A percentile compares a stretch with the other conserved stretches of the same genome.
These are phyloP conservation scores for Cadophora gregata DNA, from an alignment of 2,329 filamentous ascomycete species.

Conservation along the genomic window DNA sequence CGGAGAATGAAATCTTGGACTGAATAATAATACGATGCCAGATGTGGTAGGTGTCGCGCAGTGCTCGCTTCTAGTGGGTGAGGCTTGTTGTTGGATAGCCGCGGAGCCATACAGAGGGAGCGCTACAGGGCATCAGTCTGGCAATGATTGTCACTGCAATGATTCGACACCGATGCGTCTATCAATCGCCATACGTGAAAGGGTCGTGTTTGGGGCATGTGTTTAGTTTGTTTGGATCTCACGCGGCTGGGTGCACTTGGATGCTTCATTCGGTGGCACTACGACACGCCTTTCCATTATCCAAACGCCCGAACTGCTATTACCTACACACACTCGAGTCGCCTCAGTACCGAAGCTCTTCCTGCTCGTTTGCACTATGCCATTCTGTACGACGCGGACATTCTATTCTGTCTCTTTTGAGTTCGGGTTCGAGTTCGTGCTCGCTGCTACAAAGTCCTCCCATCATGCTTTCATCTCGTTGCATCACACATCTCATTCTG, in stretches of 20 bases:
- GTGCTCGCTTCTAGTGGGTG: background rate
- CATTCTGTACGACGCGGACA: background rate
- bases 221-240: constrained; percentile 9
- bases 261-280: background rate
- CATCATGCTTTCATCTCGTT: background rate
- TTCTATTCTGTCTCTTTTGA: background rate
- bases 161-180: background rate
- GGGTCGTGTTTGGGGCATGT: constrained; percentile 6
- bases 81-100: background rate
- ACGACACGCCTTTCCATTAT: background rate
- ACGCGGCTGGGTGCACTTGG: constrained; percentile 2
- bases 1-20: background rate
- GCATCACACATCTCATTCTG: background rate
- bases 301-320: background rate
- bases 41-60: background rate
- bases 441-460: background rate
- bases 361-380: background rate
- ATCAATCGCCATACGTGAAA: background rate
- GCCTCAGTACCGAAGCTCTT: background rate
- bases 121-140: background rate
- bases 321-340: no score
- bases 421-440: background rate
- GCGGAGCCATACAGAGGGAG: background rate
- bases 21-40: background rate
- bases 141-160: background rate